phyloP scores from a whole-genome alignment of 306 rosid species.

The Mimosa pudica region DNA sequence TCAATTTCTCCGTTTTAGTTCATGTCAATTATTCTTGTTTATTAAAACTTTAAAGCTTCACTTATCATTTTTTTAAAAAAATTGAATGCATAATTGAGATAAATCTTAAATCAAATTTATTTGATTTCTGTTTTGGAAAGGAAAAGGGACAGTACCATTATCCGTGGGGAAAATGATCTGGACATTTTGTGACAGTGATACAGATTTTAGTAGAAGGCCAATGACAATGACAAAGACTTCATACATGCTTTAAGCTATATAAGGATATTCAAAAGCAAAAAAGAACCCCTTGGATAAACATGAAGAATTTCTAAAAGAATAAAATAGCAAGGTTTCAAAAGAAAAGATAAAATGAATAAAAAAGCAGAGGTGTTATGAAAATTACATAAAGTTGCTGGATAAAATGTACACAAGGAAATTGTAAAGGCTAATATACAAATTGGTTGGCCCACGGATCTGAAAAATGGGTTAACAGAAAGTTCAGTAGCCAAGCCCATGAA shows the following conservation, averaged over 20 bases:
- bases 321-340: background rate
- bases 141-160: background rate
- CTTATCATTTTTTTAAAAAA: no score
- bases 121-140: background rate
- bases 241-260: background rate
- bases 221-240: background rate
- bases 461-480: background rate
- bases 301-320: background rate
- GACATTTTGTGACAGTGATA: background rate
- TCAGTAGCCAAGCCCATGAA: conserved; percentile 1
- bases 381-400: background rate
- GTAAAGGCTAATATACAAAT: background rate
- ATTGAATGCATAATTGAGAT: background rate
- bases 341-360: background rate
- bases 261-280: background rate
- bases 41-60: no score
- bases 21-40: no score
- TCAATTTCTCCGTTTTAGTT: no score
- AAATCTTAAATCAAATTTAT: background rate
- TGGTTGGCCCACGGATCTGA: background rate
- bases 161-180: background rate
- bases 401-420: background rate
- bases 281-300: background rate
- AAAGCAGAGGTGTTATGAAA: background rate
- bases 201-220: background rate